These are phyloP conservation scores for Colletotrichum coccodes DNA, from an alignment of 2,329 filamentous ascomycete species.

Conservation along the genomic window DNA sequence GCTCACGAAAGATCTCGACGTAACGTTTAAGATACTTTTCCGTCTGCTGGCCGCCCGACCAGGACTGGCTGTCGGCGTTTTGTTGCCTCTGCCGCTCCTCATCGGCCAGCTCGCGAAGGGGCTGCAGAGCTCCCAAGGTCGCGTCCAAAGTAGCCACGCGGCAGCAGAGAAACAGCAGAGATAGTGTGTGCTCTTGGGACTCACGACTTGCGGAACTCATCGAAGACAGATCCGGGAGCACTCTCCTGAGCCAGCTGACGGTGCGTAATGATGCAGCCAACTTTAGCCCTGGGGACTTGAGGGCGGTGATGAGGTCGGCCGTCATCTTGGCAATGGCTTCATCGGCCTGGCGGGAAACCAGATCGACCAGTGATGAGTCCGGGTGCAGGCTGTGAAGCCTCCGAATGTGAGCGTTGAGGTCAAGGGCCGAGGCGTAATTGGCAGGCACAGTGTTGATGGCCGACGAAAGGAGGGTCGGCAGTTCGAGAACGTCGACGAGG, in stretches of 20 bases:
- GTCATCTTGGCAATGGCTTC: slow-evolving; percentile 90
- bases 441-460: slow-evolving; percentile 73
- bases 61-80: slow-evolving; percentile 53
- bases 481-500: slow-evolving; percentile 88
- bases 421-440: slow-evolving; percentile 89
- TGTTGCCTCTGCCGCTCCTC: slow-evolving; percentile 73
- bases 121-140: slow-evolving; percentile 85
- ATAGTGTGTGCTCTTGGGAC: slow-evolving; percentile 73
- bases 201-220: slow-evolving; percentile 20
- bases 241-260: slow-evolving; percentile 88
- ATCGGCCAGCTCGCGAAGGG: slow-evolving; percentile 88
- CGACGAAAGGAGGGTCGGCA: slow-evolving; percentile 86
- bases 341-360: slow-evolving; percentile 82
- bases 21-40: slow-evolving; percentile 95
- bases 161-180: slow-evolving; percentile 88
- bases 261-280: slow-evolving; percentile 91
- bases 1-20: slow-evolving; percentile 96
- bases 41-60: slow-evolving; percentile 86
- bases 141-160: slow-evolving; percentile 81
- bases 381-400: slow-evolving; percentile 86
- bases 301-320: slow-evolving; percentile 79
- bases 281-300: slow-evolving; percentile 84
- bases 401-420: slow-evolving; percentile 93
- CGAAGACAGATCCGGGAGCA: slow-evolving; percentile 77
- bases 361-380: slow-evolving; percentile 77